phyloP scores from a whole-genome alignment of 179 eudicot species.

The Actinidia polygama region DNA sequence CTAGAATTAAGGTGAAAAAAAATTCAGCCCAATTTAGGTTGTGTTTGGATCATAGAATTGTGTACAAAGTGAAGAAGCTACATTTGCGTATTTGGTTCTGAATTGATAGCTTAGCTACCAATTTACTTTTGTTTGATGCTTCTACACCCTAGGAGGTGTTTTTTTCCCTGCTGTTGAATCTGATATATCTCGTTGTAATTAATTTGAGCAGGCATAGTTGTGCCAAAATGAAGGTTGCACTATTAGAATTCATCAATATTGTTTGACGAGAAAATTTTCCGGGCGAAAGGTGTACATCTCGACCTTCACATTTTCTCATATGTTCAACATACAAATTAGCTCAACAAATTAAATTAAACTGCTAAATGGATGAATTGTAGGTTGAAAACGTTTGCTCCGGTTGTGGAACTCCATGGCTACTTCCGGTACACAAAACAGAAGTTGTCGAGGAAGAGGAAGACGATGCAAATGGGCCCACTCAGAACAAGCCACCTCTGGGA shows the following conservation, averaged over 20 bases:
- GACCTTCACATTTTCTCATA: not conserved
- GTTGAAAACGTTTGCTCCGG: constrained; percentile 72
- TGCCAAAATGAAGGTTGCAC: constrained; percentile 73
- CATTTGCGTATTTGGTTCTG: too few relatives aligned
- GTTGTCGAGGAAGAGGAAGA: constrained; percentile 38
- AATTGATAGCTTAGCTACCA: too few relatives aligned
- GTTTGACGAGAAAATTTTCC: constrained; percentile 69
- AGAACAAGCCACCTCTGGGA: constrained; percentile 33
- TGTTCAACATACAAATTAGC: not conserved
- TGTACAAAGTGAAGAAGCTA: too few relatives aligned
- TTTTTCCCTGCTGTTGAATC: not conserved
- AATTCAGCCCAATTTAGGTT: too few relatives aligned
- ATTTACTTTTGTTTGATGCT: too few relatives aligned
- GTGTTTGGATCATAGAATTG: too few relatives aligned
- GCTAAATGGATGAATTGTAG: constrained; percentile 38
- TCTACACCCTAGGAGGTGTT: too few relatives aligned
- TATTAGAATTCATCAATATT: constrained; percentile 68
- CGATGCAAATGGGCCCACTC: constrained; percentile 27
- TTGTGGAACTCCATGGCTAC: constrained; percentile 67
- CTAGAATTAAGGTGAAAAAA: too few relatives aligned
- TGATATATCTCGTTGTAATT: constrained; percentile 8
- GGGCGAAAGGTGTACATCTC: constrained; percentile 55
- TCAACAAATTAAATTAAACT: not conserved
- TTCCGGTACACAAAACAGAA: constrained; percentile 53
- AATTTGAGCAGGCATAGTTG: constrained; percentile 60